phyloP scores from a whole-genome alignment of 805 yeast genomes.

The Millerago galiae region DNA sequence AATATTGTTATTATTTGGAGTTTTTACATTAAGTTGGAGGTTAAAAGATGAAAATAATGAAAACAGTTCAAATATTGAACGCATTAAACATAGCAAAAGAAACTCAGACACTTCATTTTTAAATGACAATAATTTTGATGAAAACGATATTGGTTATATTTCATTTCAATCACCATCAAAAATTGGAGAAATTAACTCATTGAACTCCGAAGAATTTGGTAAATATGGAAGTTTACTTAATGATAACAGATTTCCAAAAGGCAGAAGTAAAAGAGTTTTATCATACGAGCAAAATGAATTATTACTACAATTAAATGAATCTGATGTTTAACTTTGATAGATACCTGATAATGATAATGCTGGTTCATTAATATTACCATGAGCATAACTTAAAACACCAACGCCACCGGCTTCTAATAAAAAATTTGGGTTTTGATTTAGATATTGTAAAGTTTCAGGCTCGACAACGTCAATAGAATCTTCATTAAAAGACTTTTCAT shows the following conservation, averaged over 20 bases:
- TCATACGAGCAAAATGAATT: slow-evolving; percentile 51
- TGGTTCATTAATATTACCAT: slow-evolving; percentile 77
- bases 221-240: slow-evolving; percentile 14
- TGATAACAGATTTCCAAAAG: slow-evolving; percentile 1
- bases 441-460: slow-evolving; percentile 27
- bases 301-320: slow-evolving; percentile 33
- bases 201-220: not conserved
- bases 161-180: slow-evolving; percentile 34
- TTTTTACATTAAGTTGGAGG: slow-evolving; percentile 72
- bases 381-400: slow-evolving; percentile 88
- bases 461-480: slow-evolving; percentile 28
- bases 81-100: not conserved
- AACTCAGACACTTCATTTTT: not conserved
- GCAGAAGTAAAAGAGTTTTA: slow-evolving; percentile 27
- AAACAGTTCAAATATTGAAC: not conserved
- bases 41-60: slow-evolving; percentile 61
- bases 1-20: slow-evolving; percentile 65
- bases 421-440: slow-evolving; percentile 63
- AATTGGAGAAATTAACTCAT: slow-evolving; percentile 9
- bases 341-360: slow-evolving; percentile 73
- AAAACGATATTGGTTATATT: slow-evolving; percentile 25
- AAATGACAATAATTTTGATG: not conserved
- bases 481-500: slow-evolving; percentile 18
- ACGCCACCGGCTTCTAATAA: slow-evolving; percentile 93
- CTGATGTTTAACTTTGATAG: slow-evolving; percentile 4